phyloP scores from a whole-genome alignment of 129 eudicot genomes.

The Smallanthus sonchifolius region DNA sequence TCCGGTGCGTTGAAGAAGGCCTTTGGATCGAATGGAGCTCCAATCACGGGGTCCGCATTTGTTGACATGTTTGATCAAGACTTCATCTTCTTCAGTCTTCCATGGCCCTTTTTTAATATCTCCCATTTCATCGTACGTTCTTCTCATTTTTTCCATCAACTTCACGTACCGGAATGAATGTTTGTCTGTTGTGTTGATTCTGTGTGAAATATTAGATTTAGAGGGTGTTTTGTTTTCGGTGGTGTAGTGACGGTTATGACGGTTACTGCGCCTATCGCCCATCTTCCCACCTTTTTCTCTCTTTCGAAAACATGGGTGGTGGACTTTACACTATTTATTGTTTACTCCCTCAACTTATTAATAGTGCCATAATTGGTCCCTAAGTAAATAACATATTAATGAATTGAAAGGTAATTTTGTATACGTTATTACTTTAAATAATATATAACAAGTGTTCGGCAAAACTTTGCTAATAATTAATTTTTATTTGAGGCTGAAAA shows the following conservation, averaged over 20 bases:
- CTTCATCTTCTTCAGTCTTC: slow-evolving; percentile 82
- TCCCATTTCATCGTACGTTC: slow-evolving; percentile 40
- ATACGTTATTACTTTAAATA: too few relatives aligned
- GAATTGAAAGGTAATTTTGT: too few relatives aligned
- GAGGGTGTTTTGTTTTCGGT: neutral
- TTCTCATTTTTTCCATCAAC: slow-evolving; percentile 32
- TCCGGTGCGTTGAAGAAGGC: slow-evolving; percentile 75
- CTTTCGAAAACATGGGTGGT: slow-evolving; percentile 32
- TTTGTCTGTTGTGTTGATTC: neutral
- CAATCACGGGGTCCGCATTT: slow-evolving; percentile 74
- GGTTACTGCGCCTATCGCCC: slow-evolving; percentile 33
- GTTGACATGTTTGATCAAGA: slow-evolving; percentile 57
- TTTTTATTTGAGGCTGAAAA: too few relatives aligned
- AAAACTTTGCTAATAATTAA: too few relatives aligned
- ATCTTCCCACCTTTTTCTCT: slow-evolving; percentile 32
- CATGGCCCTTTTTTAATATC: slow-evolving; percentile 83
- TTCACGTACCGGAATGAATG: neutral
- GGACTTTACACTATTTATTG: neutral
- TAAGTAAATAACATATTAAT: neutral
- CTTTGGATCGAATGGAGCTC: slow-evolving; percentile 99
- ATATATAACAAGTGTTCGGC: too few relatives aligned
- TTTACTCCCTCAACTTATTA: neutral
- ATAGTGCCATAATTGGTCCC: neutral
- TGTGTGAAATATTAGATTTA: neutral
- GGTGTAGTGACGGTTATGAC: slow-evolving; percentile 42